phyloP scores from a whole-genome alignment of 495 filamentous ascomycete species.

The Echria macrotheca region DNA sequence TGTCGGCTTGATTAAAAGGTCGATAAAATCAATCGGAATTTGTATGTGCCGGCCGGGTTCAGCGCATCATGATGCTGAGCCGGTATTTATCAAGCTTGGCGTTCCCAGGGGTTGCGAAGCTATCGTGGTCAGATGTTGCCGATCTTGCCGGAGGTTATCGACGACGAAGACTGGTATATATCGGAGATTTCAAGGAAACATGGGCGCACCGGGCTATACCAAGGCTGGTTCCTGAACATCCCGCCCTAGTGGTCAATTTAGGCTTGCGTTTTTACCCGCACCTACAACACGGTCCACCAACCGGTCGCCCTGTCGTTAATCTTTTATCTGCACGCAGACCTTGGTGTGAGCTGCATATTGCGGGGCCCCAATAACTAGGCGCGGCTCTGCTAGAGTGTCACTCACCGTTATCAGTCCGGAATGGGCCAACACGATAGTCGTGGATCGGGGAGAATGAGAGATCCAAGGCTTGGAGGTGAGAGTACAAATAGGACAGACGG shows the following conservation, averaged over 20 bases:
- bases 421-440: not conserved
- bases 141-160: slow-evolving; percentile 4
- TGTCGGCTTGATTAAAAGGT: not conserved
- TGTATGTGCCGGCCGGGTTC: not conserved
- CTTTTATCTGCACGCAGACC: not conserved
- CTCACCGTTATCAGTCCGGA: slow-evolving; percentile 1
- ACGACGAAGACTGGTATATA: not conserved
- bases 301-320: slow-evolving; percentile 3
- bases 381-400: slow-evolving; percentile 9
- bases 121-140: not conserved
- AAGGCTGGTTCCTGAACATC: slow-evolving; percentile 7
- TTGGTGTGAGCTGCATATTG: slow-evolving; percentile 8
- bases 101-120: not conserved
- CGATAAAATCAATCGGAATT: not conserved
- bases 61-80: not conserved
- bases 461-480: not conserved
- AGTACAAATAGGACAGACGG: slow-evolving; percentile 6
- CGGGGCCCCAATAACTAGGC: slow-evolving; percentile 5
- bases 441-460: not conserved
- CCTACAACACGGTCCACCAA: slow-evolving; percentile 3
- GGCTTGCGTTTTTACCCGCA: slow-evolving; percentile 4
- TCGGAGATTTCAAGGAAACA: slow-evolving; percentile 2
- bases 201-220: not conserved
- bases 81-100: slow-evolving; percentile 8
- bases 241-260: slow-evolving; percentile 1